Base-by-base conservation (phyloP, 2,329 filamentous ascomycete species). In the Venturiaceae sp. region DNA sequence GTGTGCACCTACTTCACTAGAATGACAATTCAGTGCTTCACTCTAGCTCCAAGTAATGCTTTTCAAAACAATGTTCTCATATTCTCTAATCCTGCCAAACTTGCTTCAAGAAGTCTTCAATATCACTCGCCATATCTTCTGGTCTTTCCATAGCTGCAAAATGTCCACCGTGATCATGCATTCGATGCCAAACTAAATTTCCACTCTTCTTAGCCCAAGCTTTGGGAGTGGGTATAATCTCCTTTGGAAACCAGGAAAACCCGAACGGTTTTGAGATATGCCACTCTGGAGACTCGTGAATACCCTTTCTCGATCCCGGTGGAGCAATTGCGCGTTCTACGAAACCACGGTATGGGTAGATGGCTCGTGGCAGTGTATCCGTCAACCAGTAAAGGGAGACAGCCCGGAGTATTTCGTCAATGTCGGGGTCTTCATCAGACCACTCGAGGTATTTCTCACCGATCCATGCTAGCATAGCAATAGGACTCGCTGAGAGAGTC, bases 301-400 rank as follows among this genome's bases (percentile, higher is more conserved):
- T 13, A 13, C 19, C 21, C 7, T 8, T n/a, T n/a, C n/a, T n/a
- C n/a, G n/a, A n/a, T n/a, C n/a, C n/a, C n/a, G n/a, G n/a, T n/a
- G n/a, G n/a, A n/a, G n/a, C n/a, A n/a, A n/a, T n/a, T n/a, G n/a
- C n/a, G n/a, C n/a, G n/a, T n/a, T n/a, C n/a, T n/a, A n/a, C n/a
- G n/a, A n/a, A n/a, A n/a, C n/a, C n/a, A n/a, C 77, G 72, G 60
- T 83, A 82, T 1, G 75, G 72, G 65, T 77, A 83, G 33, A 82
- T 75, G 14, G 69, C 74, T 9, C 72, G 72, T 0, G 77, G 73
- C 44, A 75, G 74, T 5, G 73, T 77, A 21, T 74, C 75, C 0
- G 79, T 81, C 59, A 83, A 70, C 80, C 81, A 84, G 64, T 82
- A 84, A 3, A 83, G 63, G 1, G 74, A 76, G 14, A 80, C 74